Conservation (phyloP, 2,329 filamentous ascomycete genomes). For the Cryphonectria japonica region DNA sequence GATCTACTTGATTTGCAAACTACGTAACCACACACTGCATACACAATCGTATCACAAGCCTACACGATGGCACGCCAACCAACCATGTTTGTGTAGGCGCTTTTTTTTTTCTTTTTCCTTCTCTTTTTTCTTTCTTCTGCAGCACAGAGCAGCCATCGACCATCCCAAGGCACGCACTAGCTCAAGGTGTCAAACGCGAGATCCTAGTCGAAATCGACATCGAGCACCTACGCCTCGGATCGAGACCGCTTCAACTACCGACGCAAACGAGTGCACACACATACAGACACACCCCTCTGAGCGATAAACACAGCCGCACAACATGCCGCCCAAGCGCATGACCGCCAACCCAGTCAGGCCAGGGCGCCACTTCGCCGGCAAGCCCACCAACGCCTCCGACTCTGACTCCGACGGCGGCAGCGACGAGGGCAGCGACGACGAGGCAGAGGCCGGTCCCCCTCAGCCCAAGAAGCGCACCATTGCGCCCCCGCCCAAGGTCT, state of each 20-base stretch:
- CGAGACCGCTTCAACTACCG: not conserved
- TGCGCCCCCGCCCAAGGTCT: constrained; percentile 60
- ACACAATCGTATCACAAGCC: not conserved
- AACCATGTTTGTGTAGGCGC: not conserved
- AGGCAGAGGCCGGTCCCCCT: constrained; percentile 31
- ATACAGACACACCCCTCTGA: not conserved
- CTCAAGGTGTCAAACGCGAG: not conserved
- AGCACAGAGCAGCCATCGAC: not conserved
- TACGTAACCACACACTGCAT: not conserved
- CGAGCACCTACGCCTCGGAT: not conserved
- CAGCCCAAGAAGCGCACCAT: constrained; percentile 41
- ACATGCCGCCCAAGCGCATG: constrained; percentile 80
- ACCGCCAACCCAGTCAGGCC: constrained; percentile 86
- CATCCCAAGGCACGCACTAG: not conserved
- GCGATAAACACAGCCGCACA: constrained; percentile 10
- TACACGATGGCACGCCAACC: not conserved
- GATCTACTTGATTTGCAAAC: not conserved
- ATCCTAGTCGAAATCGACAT: not conserved
- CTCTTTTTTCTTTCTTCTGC: not conserved
- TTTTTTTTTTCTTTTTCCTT: not conserved
- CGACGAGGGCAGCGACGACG: constrained; percentile 42
- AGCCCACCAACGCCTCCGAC: constrained; percentile 59
- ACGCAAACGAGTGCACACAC: not conserved
- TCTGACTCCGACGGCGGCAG: constrained; percentile 58
- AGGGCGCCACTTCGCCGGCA: constrained; percentile 84